Conservation (phyloP, 1,284 basidiomycete species). For the Schizophyllum commune region DNA sequence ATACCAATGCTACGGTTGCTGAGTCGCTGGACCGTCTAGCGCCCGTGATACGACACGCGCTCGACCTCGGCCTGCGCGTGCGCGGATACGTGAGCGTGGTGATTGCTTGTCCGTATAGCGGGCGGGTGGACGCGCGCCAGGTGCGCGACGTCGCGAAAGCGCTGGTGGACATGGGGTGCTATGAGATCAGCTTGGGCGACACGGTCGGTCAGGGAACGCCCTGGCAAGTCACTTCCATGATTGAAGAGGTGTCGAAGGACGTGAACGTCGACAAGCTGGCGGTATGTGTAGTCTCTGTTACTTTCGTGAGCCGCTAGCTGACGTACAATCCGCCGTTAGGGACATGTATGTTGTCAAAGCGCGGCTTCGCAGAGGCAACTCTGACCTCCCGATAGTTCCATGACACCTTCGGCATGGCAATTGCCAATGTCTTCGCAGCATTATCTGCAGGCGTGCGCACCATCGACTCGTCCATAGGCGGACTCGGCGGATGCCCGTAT, state of each 20-base stretch:
- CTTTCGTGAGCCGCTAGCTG: slow-evolving; percentile 5
- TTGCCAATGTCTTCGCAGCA: slow-evolving; percentile 64
- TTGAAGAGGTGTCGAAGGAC: slow-evolving; percentile 61
- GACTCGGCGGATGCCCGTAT: slow-evolving; percentile 92
- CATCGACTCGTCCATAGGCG: slow-evolving; percentile 73
- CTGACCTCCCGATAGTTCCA: slow-evolving; percentile 58
- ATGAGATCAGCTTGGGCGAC: slow-evolving; percentile 89
- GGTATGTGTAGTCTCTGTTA: slow-evolving; percentile 26
- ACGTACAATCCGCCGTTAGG: slow-evolving; percentile 23
- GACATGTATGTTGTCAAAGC: slow-evolving; percentile 43
- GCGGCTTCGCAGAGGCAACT: neutral
- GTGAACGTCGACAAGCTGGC: slow-evolving; percentile 63
- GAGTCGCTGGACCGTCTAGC: slow-evolving; percentile 67
- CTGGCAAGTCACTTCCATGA: slow-evolving; percentile 52
- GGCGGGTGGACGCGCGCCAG: slow-evolving; percentile 57
- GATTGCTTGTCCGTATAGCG: slow-evolving; percentile 83
- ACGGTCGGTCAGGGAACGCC: slow-evolving; percentile 88
- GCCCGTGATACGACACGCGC: slow-evolving; percentile 57
- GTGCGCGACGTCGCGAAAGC: slow-evolving; percentile 70
- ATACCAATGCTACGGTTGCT: slow-evolving; percentile 73
- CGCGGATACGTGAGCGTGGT: slow-evolving; percentile 86
- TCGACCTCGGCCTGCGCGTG: slow-evolving; percentile 59
- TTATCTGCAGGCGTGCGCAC: slow-evolving; percentile 60
- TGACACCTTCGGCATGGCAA: slow-evolving; percentile 84
- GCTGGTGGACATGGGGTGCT: slow-evolving; percentile 86